Conservation (phyloP, 2,329 filamentous ascomycete genomes). For the Aspergillus bombycis region DNA sequence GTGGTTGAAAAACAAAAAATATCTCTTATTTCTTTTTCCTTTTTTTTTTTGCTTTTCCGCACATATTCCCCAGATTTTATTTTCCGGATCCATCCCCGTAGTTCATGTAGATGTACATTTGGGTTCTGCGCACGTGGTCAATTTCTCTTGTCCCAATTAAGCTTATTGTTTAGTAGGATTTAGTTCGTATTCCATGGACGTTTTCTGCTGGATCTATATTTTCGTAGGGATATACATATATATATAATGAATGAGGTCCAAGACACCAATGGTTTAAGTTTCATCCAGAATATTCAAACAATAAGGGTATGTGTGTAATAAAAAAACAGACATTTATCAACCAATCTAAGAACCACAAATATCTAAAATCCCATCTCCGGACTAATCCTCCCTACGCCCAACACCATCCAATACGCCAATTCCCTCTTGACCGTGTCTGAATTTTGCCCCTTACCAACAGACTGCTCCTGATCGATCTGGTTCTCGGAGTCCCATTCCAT, state of each 20-base stretch:
- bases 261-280: not conserved
- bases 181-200: not conserved
- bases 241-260: not conserved
- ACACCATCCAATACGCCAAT: conserved; percentile 91
- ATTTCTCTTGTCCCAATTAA: not conserved
- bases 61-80: not conserved
- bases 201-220: not conserved
- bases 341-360: conserved; percentile 12
- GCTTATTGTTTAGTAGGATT: not conserved
- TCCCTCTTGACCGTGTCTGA: conserved; percentile 78
- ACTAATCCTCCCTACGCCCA: conserved; percentile 81
- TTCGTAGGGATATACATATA: not conserved
- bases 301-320: conserved; percentile 1
- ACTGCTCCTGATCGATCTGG: conserved; percentile 44
- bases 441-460: conserved; percentile 50
- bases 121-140: not conserved
- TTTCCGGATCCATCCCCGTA: not conserved
- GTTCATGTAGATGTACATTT: not conserved
- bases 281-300: not conserved
- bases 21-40: conserved; percentile 10
- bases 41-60: not conserved
- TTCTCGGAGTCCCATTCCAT: conserved; percentile 82
- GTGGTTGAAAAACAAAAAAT: conserved; percentile 25
- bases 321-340: conserved; percentile 3
- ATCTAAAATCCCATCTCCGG: conserved; percentile 14